Evolutionary conservation across 495 filamentous ascomycete species (phyloP).

Genomic region (Aspergillus cristatus): DNA sequence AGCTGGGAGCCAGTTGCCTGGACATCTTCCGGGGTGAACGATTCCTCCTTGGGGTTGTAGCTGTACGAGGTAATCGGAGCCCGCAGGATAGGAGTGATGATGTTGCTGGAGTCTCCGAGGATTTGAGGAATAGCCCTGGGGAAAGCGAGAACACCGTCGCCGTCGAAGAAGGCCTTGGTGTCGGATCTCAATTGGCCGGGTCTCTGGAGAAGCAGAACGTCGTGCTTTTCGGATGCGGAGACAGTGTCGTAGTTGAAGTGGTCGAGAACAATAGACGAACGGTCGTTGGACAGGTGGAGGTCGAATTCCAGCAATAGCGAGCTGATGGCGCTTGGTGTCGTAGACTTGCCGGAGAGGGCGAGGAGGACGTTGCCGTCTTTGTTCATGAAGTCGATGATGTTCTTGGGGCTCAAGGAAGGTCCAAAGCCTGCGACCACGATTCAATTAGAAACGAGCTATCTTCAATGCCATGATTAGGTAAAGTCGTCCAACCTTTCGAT

Average conservation of each 20-base stretch:
- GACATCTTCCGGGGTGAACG: slow-evolving; percentile 63
- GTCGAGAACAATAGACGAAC: slow-evolving; percentile 74
- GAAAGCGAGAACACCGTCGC: slow-evolving; percentile 64
- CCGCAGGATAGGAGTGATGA: slow-evolving; percentile 71
- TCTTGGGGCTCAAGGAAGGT: slow-evolving; percentile 73
- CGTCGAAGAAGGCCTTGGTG: slow-evolving; percentile 72
- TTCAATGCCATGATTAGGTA: no score
- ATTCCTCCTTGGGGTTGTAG: slow-evolving; percentile 79
- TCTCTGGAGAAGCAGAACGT: slow-evolving; percentile 69
- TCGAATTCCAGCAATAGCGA: slow-evolving; percentile 87
- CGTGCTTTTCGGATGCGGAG: slow-evolving; percentile 72
- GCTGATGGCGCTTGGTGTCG: slow-evolving; percentile 67
- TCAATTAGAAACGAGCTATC: slow-evolving; percentile 17
- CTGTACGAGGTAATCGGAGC: slow-evolving; percentile 79
- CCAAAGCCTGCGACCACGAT: slow-evolving; percentile 56
- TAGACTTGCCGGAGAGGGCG: slow-evolving; percentile 64
- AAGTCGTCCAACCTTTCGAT: slow-evolving; percentile 82
- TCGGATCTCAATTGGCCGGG: slow-evolving; percentile 53
- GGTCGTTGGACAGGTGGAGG: slow-evolving; percentile 79
- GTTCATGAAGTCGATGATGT: slow-evolving; percentile 86
- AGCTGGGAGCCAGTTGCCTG: slow-evolving; percentile 79
- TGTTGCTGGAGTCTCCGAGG: slow-evolving; percentile 62
- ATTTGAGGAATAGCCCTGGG: slow-evolving; percentile 71
- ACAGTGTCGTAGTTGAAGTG: slow-evolving; percentile 87
- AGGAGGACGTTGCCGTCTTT: slow-evolving; percentile 86